Evolutionary conservation across 441 rosid genomes (phyloP), one percentile per base, ranked within the genome.

Genomic region (Adansonia gregorii): DNA sequence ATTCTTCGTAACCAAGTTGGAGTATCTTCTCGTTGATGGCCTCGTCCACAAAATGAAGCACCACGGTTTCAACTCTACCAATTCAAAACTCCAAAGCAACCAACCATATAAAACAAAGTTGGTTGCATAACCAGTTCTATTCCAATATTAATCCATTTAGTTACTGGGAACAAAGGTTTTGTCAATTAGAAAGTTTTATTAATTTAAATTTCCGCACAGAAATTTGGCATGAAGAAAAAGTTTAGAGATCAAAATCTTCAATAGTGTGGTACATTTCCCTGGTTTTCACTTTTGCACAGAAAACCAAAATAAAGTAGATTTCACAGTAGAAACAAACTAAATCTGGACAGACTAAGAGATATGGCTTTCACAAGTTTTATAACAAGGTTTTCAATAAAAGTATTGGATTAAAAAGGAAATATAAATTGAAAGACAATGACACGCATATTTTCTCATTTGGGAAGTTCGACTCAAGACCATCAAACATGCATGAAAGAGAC

Each of bases 11-110:
- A 59, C 83, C 87, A 49, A 92, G 86, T 22, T 88, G 80, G 63
- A 88, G 86, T 78, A 95, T 93, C 92, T 85, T 92, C 80, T 90
- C 92, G 61, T 85, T 82, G 78, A 95, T 95, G 75, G 90, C 94
- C 99, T 95, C 90, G 41, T 35, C 41, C 83, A 85, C 12, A 63
- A 65, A 48, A 72, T 65, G 31, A 61, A 56, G 76, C 79, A 74
- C 58, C 8, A 74, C 39, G 6, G 52, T 35, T 24, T 63, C 80
- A 69, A 67, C 49, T 67, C 35, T 73, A 59, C 59, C 11, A 68
- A 8, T 68, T 17, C 54, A 46, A 72, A 75, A 1, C 54, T 17
- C 67, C 22, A 27, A 52, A 1, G 51, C 45, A 51, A 24, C 20
- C 61, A 52, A 52, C 12, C 22, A 52, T 35, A 69, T 31, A 71